phyloP scores from a whole-genome alignment of 192 early-diverging fungal genomes.

The Coemansia reversa region DNA sequence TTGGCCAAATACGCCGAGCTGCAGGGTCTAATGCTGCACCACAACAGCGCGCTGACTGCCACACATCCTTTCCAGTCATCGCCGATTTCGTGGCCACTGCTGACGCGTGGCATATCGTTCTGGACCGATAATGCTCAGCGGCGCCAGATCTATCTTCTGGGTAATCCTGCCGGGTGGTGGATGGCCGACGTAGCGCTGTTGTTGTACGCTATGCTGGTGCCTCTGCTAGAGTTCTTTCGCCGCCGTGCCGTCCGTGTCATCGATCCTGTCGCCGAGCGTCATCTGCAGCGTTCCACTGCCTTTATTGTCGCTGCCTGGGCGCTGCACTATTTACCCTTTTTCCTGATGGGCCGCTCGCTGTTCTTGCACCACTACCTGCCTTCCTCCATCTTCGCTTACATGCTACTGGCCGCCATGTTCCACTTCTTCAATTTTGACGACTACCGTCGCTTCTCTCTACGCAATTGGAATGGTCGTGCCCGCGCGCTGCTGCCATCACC shows the following conservation, averaged over 20 bases:
- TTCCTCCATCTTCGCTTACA: slow-evolving; percentile 69
- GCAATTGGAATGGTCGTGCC: slow-evolving; percentile 30
- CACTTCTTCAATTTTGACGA: slow-evolving; percentile 58
- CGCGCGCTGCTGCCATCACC: slow-evolving; percentile 39
- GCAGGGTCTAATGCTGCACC: slow-evolving; percentile 83
- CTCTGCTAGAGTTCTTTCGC: slow-evolving; percentile 69
- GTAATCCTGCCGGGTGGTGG: slow-evolving; percentile 90
- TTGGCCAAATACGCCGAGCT: slow-evolving; percentile 84
- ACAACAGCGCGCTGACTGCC: slow-evolving; percentile 86
- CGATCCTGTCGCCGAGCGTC: slow-evolving; percentile 29
- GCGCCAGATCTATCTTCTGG: slow-evolving; percentile 87
- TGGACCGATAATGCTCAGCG: slow-evolving; percentile 78
- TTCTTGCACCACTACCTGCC: slow-evolving; percentile 86
- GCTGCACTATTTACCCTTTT: slow-evolving; percentile 76
- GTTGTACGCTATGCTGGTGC: slow-evolving; percentile 60
- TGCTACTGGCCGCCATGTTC: slow-evolving; percentile 58
- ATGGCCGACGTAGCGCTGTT: slow-evolving; percentile 41
- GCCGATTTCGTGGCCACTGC: slow-evolving; percentile 87
- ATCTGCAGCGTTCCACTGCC: slow-evolving; percentile 52
- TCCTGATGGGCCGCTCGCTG: slow-evolving; percentile 69
- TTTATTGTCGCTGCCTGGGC: slow-evolving; percentile 68
- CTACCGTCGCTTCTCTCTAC: slow-evolving; percentile 47
- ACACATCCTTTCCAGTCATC: slow-evolving; percentile 88
- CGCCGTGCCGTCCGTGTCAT: slow-evolving; percentile 72
- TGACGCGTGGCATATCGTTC: slow-evolving; percentile 86